Base-by-base conservation (phyloP, 768 basidiomycete species). In the Sporobolomyces pararoseus region DNA sequence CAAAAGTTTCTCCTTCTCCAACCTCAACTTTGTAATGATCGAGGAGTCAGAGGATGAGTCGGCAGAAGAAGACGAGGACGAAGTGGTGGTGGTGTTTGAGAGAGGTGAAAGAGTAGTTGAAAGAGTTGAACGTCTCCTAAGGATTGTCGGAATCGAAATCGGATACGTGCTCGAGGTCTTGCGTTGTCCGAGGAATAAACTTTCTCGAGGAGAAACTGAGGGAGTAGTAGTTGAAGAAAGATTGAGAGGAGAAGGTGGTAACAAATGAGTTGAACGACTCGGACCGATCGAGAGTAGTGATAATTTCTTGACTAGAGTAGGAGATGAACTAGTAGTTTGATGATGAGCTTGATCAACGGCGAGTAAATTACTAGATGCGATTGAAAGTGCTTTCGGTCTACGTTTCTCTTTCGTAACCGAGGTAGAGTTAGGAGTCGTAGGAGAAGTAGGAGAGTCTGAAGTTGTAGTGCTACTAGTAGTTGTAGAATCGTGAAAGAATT, bases 401-500 rank as follows among this genome's bases (percentile, higher is more conserved):
- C 55, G 55, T 42, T 58, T 37, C 55, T 42, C 55, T 21, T 58
- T 37, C n/a, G 35, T 34, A 34, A 19, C 19, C 19, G 10, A n/a
- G n/a, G n/a, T 7, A 16, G 46, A 12, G 12, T 47, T 35, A 16
- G 54, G 31, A 17, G 19, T 23, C 35, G 39, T 27, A 21, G 37
- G 37, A 39, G 55, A 42, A 12, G 32, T 35, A 31, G 53, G 31
- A 54, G 53, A 34, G 23, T 31, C 16, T 5, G 53, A 35, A 12
- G 27, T 32, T 5, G 32, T 6, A 54, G n/a, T n/a, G n/a, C n/a
- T n/a, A n/a, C n/a, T 39, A 12, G 37, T 59, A 39, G 31, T 59
- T 23, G 46, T 47, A 42, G 39, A n/a, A n/a, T n/a, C 39, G 39
- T 42, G 57, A 31, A 59, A 59, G 27, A 59, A 59, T 29, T 59